These are phyloP conservation scores for Scedosporium apiospermum DNA, from an alignment of 2,329 filamentous ascomycete species.

Conservation along the genomic window DNA sequence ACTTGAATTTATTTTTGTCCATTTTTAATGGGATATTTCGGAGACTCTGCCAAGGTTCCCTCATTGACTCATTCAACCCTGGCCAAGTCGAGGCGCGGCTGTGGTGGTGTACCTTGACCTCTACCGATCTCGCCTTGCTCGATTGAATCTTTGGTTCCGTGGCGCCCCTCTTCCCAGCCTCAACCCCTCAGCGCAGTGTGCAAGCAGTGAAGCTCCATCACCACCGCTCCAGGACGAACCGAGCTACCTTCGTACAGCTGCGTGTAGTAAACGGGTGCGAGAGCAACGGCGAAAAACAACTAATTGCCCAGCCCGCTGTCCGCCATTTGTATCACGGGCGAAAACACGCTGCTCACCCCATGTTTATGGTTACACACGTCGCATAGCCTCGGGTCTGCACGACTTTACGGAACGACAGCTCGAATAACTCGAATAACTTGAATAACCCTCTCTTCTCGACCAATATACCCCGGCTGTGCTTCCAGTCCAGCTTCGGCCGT, in stretches of 20 bases:
- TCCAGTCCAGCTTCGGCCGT: no score
- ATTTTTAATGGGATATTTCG: background rate
- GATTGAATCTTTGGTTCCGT: background rate
- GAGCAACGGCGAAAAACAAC: no score
- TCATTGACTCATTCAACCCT: background rate
- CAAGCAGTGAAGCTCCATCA: background rate
- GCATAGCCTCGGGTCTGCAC: no score
- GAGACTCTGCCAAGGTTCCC: background rate
- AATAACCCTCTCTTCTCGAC: no score
- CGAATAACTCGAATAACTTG: no score
- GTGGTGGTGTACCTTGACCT: background rate
- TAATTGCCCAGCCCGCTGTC: no score
- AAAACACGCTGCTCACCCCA: no score
- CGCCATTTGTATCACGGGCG: no score
- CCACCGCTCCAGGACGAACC: background rate
- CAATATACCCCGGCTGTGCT: no score
- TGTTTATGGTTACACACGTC: no score
- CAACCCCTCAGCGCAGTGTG: background rate
- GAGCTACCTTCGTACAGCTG: background rate
- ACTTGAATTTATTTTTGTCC: background rate
- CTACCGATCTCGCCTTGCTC: background rate
- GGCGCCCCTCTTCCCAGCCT: background rate
- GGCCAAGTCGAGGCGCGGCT: background rate
- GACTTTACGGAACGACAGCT: no score
- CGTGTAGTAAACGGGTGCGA: background rate